A percentile compares a stretch with the other conserved stretches of the same genome.
These are phyloP conservation scores for Gossypium lobatum DNA, from an alignment of 441 rosid genomes.

Conservation along the genomic window DNA sequence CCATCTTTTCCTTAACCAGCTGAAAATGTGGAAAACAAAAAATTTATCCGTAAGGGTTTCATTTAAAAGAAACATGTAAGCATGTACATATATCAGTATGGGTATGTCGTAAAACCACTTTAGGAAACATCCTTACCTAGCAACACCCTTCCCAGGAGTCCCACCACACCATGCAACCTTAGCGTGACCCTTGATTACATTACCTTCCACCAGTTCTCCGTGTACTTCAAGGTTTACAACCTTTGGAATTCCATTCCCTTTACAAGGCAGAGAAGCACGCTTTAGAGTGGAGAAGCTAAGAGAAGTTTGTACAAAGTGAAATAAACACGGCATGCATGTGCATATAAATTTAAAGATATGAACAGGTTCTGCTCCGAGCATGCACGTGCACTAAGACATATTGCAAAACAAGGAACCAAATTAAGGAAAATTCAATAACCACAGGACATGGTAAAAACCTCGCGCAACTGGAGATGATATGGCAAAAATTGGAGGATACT, in stretches of 20 bases:
- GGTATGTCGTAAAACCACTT: background rate
- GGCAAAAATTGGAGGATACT: slow-evolving; percentile 74
- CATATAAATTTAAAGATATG: slow-evolving; percentile 2
- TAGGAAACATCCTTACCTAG: slow-evolving; percentile 45
- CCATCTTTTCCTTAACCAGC: slow-evolving; percentile 98
- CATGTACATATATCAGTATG: background rate
- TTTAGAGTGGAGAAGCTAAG: slow-evolving; percentile 5
- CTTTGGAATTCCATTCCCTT: slow-evolving; percentile 94
- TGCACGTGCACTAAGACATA: background rate
- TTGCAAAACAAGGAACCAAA: background rate
- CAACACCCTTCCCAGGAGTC: slow-evolving; percentile 87
- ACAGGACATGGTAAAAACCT: slow-evolving; percentile 37
- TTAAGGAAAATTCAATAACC: slow-evolving; percentile 10
- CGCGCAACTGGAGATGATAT: slow-evolving; percentile 73
- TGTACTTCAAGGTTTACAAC: slow-evolving; percentile 82
- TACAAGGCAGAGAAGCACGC: slow-evolving; percentile 18
- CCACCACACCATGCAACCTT: slow-evolving; percentile 99
- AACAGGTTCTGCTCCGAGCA: background rate
- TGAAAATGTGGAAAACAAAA: slow-evolving; percentile 19
- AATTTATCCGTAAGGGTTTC: background rate
- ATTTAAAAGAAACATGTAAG: background rate
- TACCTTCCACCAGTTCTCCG: slow-evolving; percentile 90
- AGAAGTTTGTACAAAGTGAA: background rate
- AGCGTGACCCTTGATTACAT: slow-evolving; percentile 58
- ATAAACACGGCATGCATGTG: slow-evolving; percentile 4